A percentile compares a stretch with the other conserved stretches of the same genome.
phyloP scores from a whole-genome alignment of 805 yeast genomes.

The Pichia kluyveri region DNA sequence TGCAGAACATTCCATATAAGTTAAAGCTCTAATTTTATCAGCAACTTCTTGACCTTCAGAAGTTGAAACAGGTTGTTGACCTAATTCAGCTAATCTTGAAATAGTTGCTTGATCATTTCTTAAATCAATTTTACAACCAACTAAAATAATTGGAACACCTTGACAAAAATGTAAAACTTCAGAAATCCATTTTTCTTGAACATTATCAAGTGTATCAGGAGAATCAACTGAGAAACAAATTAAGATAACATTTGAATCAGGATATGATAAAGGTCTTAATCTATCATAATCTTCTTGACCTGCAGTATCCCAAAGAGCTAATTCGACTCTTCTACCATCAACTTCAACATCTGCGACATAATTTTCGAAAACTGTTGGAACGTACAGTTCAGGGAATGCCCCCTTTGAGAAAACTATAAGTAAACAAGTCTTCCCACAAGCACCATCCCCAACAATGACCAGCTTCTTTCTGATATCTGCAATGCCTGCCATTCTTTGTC shows the following conservation, averaged over 20 bases:
- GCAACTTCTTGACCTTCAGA: slow-evolving; percentile 85
- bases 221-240: slow-evolving; percentile 87
- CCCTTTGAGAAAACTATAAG: slow-evolving; percentile 81
- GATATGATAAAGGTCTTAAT: slow-evolving; percentile 83
- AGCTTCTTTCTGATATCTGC: slow-evolving; percentile 66
- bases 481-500: slow-evolving; percentile 31
- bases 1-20: slow-evolving; percentile 88
- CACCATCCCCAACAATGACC: slow-evolving; percentile 96
- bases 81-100: slow-evolving; percentile 63
- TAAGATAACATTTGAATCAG: slow-evolving; percentile 85
- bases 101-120: slow-evolving; percentile 74
- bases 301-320: slow-evolving; percentile 97
- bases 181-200: slow-evolving; percentile 92
- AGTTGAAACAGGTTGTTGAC: slow-evolving; percentile 71
- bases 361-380: slow-evolving; percentile 95
- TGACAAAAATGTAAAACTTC: slow-evolving; percentile 92
- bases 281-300: slow-evolving; percentile 98
- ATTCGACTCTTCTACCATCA: slow-evolving; percentile 84
- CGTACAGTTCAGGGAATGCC: slow-evolving; percentile 88
- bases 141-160: slow-evolving; percentile 85
- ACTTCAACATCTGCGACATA: slow-evolving; percentile 94
- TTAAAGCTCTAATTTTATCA: slow-evolving; percentile 78
- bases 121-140: slow-evolving; percentile 86
- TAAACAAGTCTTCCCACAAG: slow-evolving; percentile 92
- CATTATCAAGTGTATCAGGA: slow-evolving; percentile 88